Conservation (phyloP, 441 rosid species). For the Pelargonium myrrhifolium region DNA sequence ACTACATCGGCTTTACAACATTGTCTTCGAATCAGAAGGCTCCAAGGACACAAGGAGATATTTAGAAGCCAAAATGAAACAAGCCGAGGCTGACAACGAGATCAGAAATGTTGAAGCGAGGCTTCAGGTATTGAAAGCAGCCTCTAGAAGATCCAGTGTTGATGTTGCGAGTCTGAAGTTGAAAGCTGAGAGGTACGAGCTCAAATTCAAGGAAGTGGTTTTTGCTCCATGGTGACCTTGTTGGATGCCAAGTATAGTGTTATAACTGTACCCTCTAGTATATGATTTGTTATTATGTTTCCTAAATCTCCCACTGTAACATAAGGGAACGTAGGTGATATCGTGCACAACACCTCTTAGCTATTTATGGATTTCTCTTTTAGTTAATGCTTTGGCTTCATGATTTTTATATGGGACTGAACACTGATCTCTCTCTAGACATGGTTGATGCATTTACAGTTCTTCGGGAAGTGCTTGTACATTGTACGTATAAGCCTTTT, state of each 20-base stretch:
- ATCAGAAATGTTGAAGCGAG: slow-evolving; percentile 42
- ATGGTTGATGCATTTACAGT: too few species aligned
- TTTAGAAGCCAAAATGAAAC: slow-evolving; percentile 37
- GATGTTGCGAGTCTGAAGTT: slow-evolving; percentile 36
- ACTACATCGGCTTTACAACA: slow-evolving; percentile 33
- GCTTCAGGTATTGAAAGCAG: slow-evolving; percentile 44
- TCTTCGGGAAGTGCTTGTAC: too few species aligned
- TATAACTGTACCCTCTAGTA: not conserved
- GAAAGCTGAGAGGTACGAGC: slow-evolving; percentile 41
- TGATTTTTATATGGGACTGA: not conserved
- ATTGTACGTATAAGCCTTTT: too few species aligned
- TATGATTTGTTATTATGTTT: not conserved
- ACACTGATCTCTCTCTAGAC: not conserved
- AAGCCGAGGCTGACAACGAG: slow-evolving; percentile 28
- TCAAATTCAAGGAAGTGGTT: slow-evolving; percentile 44
- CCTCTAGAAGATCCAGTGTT: slow-evolving; percentile 25
- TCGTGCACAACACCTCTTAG: not conserved
- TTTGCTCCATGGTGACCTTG: slow-evolving; percentile 47
- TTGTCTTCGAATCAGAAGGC: slow-evolving; percentile 46
- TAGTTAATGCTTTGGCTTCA: not conserved
- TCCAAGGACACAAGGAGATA: slow-evolving; percentile 45
- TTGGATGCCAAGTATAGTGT: not conserved
- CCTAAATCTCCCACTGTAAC: slow-evolving; percentile 4
- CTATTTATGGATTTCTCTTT: not conserved
- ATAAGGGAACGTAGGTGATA: not conserved